Percentiles rank a stretch among this genome's conserved stretches.
Conservation (phyloP, 1,284 basidiomycete species). For the Meripilus lineatus region DNA sequence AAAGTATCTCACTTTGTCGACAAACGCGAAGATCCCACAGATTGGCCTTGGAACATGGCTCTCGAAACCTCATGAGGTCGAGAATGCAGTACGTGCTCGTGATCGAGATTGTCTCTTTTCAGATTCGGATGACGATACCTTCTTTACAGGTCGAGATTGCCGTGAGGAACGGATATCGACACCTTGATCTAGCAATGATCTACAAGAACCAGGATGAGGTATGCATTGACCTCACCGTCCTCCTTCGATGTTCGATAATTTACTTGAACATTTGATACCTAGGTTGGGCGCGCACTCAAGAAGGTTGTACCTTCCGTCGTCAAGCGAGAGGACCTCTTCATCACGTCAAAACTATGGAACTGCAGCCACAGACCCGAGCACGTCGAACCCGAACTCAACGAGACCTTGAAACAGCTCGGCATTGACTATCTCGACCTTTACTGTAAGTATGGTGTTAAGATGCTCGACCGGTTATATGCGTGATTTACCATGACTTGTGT, state of each 20-base stretch:
- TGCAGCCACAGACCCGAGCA: conserved; percentile 53
- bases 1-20: conserved; percentile 49
- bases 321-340: conserved; percentile 77
- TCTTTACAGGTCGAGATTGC: conserved; percentile 61
- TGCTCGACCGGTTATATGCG: not conserved
- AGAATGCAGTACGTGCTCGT: conserved; percentile 53
- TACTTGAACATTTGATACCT: not conserved
- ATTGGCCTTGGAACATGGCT: conserved; percentile 85
- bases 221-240: conserved; percentile 5
- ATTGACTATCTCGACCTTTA: conserved; percentile 79
- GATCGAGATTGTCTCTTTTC: too few species aligned
- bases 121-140: conserved; percentile 4
- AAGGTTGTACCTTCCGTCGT: conserved; percentile 79
- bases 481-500: conserved; percentile 5
- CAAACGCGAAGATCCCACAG: conserved; percentile 53
- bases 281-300: conserved; percentile 63
- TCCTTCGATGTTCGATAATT: not conserved
- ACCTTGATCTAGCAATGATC: conserved; percentile 75
- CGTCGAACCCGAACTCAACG: conserved; percentile 72
- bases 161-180: conserved; percentile 70
- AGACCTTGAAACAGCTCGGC: conserved; percentile 69
- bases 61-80: conserved; percentile 73
- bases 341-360: conserved; percentile 85
- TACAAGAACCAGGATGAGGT: conserved; percentile 76
- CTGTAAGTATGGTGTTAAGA: conserved; percentile 16